Percentiles rank a stretch among this genome's conserved stretches.
Conservation (phyloP, 495 filamentous ascomycete genomes). For the Saxophila tyrrhenica region DNA sequence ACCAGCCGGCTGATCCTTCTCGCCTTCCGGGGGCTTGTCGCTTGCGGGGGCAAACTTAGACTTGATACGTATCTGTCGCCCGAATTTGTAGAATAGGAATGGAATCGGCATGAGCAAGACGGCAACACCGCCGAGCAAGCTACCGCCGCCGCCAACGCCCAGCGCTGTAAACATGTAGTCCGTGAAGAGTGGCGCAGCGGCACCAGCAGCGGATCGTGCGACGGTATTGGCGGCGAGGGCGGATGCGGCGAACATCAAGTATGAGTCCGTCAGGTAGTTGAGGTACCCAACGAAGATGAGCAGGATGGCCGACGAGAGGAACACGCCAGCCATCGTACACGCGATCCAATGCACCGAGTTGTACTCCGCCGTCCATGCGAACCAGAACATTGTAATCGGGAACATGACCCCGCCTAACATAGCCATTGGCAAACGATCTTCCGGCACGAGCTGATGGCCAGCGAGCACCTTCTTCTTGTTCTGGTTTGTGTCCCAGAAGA, state of each 20-base stretch:
- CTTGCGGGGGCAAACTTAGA: constrained; percentile 32
- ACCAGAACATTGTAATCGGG: constrained; percentile 35
- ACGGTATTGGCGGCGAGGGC: constrained; percentile 30
- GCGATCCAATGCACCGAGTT: constrained; percentile 38
- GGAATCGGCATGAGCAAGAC: constrained; percentile 34
- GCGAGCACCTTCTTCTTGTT: constrained; percentile 16
- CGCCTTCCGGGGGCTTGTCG: constrained; percentile 5
- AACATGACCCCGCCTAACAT: constrained; percentile 49
- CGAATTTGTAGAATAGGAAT: constrained; percentile 41
- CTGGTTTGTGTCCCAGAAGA: constrained; percentile 18
- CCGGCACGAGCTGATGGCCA: constrained; percentile 23
- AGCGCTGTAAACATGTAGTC: constrained; percentile 21
- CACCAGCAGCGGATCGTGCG: constrained; percentile 21
- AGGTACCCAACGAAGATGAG: constrained; percentile 20
- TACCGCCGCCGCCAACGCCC: constrained; percentile 39
- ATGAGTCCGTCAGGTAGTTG: constrained; percentile 24
- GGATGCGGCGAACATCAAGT: constrained; percentile 24
- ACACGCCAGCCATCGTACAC: constrained; percentile 33
- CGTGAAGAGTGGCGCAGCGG: constrained; percentile 24
- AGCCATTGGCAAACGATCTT: constrained; percentile 22
- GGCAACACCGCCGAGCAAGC: constrained; percentile 37
- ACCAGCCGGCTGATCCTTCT: constrained; percentile 6
- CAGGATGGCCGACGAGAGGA: constrained; percentile 10
- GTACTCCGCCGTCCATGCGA: constrained; percentile 39
- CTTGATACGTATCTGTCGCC: constrained; percentile 34